phyloP scores from a whole-genome alignment of 106 monocot species.

The Posidonia australis region DNA sequence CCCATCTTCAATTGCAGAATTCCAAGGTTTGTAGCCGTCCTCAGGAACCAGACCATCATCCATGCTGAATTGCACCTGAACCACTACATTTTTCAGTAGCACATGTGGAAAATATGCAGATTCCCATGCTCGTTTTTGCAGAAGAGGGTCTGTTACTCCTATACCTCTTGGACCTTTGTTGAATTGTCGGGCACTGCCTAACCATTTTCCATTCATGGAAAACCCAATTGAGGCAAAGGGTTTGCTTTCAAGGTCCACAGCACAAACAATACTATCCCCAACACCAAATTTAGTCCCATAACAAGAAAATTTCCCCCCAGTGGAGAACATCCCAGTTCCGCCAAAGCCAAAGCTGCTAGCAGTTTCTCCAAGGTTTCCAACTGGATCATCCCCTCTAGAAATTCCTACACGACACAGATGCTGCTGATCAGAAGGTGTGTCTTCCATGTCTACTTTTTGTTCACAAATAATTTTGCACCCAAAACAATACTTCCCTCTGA shows the following conservation, averaged over 20 bases:
- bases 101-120: constrained; percentile 68
- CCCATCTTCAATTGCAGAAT: constrained; percentile 40
- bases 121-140: constrained; percentile 19
- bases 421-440: constrained; percentile 42
- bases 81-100: constrained; percentile 62
- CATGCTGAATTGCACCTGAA: constrained; percentile 43
- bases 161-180: constrained; percentile 36
- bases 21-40: constrained; percentile 56
- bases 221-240: constrained; percentile 46
- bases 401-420: constrained; percentile 60
- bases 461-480: constrained; percentile 59
- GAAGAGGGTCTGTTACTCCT: constrained; percentile 19
- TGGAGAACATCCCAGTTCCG: constrained; percentile 68
- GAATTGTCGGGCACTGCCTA: constrained; percentile 44
- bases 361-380: constrained; percentile 57
- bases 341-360: constrained; percentile 52
- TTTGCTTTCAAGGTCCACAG: constrained; percentile 43
- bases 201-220: constrained; percentile 48
- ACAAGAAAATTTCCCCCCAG: constrained; percentile 25
- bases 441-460: constrained; percentile 44
- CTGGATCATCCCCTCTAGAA: constrained; percentile 47
- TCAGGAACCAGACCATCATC: constrained; percentile 44
- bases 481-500: constrained; percentile 61
- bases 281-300: constrained; percentile 57
- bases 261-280: constrained; percentile 49